A percentile compares a stretch with the other conserved stretches of the same genome.
Evolutionary conservation across 2,329 filamentous ascomycete species (phyloP).

Genomic region (Ophiocordyceps unilateralis): DNA sequence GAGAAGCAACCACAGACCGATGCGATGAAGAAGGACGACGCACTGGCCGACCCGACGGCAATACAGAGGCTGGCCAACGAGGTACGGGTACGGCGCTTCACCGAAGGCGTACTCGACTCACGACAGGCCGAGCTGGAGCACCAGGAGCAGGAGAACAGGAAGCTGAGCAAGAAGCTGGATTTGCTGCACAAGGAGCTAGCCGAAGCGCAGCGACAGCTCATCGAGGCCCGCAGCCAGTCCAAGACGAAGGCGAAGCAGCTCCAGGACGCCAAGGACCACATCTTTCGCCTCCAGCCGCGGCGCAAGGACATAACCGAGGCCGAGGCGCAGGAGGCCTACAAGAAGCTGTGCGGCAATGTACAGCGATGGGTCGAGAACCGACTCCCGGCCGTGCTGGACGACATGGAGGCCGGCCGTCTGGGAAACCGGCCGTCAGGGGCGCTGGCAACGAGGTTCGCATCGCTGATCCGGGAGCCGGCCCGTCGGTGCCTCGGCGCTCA

Average conservation of each 20-base stretch:
- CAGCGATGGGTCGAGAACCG: slow-evolving; percentile 20
- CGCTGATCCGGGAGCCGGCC: slow-evolving; percentile 17
- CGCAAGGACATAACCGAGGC: slow-evolving; percentile 18
- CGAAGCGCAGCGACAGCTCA: slow-evolving; percentile 12
- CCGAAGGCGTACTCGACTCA: slow-evolving; percentile 18
- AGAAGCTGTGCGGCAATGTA: slow-evolving; percentile 14
- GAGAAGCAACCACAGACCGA: background rate
- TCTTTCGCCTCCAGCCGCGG: slow-evolving; percentile 14
- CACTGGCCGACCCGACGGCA: background rate
- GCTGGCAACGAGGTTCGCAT: slow-evolving; percentile 14
- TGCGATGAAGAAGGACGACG: slow-evolving; percentile 2
- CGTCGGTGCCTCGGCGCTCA: slow-evolving; percentile 13
- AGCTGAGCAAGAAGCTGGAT: slow-evolving; percentile 12
- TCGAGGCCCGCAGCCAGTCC: slow-evolving; percentile 11
- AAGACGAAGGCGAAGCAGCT: slow-evolving; percentile 11
- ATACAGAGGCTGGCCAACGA: slow-evolving; percentile 10
- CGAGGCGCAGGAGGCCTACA: slow-evolving; percentile 17
- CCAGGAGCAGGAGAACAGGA: slow-evolving; percentile 12
- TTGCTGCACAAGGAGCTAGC: slow-evolving; percentile 13
- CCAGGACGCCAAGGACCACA: slow-evolving; percentile 14
- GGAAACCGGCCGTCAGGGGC: slow-evolving; percentile 8
- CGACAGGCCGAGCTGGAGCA: slow-evolving; percentile 17
- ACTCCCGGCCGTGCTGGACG: slow-evolving; percentile 13
- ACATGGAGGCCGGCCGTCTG: slow-evolving; percentile 12
- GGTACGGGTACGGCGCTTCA: slow-evolving; percentile 15